phyloP scores from a whole-genome alignment of 2,329 filamentous ascomycete species.

The Ceratocystis colombiana region DNA sequence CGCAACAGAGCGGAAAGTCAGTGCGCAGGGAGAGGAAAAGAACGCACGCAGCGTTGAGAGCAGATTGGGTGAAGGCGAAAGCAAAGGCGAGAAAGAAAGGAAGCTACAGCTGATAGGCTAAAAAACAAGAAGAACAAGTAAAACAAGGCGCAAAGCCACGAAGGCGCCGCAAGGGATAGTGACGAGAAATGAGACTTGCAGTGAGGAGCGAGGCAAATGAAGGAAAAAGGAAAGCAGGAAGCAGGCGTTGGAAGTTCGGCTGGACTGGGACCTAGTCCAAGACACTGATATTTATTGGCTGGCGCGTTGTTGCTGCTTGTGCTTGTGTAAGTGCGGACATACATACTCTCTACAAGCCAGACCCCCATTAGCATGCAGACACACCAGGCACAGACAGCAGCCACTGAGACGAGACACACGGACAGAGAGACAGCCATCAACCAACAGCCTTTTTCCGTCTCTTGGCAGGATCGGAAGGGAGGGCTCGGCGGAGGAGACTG shows the following conservation, averaged over 20 bases:
- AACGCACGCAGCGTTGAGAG: no score
- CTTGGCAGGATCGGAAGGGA: slow-evolving; percentile 15
- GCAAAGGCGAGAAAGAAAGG: not conserved
- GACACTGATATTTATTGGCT: not conserved
- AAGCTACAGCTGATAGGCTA: not conserved
- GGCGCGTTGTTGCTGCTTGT: no score
- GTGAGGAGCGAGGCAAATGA: not conserved
- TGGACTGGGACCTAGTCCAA: not conserved
- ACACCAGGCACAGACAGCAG: no score
- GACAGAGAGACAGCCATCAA: not conserved
- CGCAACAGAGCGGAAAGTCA: no score
- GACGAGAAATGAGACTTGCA: slow-evolving; percentile 4
- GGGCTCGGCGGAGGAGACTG: slow-evolving; percentile 1
- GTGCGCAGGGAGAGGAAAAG: no score
- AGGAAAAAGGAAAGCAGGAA: not conserved
- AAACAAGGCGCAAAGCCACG: slow-evolving; percentile 6
- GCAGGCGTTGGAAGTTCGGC: not conserved
- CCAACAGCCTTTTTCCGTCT: not conserved
- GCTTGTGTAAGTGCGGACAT: no score
- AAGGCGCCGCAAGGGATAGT: slow-evolving; percentile 1
- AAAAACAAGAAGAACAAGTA: not conserved
- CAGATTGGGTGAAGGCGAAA: not conserved
- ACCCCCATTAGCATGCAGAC: no score
- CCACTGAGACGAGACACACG: no score
- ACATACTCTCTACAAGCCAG: no score